These are phyloP conservation scores for Pulveroboletus sp. DNA, from an alignment of 768 basidiomycete species.

Conservation along the genomic window DNA sequence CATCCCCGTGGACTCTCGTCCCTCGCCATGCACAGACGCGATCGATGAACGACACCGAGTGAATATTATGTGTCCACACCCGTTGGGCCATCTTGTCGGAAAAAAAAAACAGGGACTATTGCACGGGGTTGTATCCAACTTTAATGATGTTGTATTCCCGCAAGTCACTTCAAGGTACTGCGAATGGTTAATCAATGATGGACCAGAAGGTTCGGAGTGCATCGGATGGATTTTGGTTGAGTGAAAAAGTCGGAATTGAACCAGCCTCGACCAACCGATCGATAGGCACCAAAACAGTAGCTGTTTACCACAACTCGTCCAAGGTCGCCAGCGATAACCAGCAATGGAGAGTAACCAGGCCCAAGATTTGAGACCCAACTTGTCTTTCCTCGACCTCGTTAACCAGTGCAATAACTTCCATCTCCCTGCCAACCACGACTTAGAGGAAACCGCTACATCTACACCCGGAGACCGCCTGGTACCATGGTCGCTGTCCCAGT, in stretches of 20 bases:
- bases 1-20: no score
- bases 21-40: no score
- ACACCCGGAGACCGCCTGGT: conserved; percentile 42
- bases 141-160: no score
- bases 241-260: background rate
- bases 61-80: no score
- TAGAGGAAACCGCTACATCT: conserved; percentile 20
- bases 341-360: conserved; percentile 2
- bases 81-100: no score
- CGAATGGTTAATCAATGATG: background rate
- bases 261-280: no score
- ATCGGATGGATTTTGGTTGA: background rate
- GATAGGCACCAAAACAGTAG: background rate
- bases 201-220: background rate
- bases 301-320: background rate
- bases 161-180: no score
- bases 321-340: background rate
- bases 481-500: conserved; percentile 51
- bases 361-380: background rate
- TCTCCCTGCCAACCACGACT: conserved; percentile 27
- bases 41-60: no score
- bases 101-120: no score
- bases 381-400: conserved; percentile 59
- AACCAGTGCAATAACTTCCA: conserved; percentile 69
- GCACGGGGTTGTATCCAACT: no score